These are phyloP conservation scores for Tetramitus jugosus DNA, from an alignment of 208 protist genomes.

Conservation along the genomic window DNA sequence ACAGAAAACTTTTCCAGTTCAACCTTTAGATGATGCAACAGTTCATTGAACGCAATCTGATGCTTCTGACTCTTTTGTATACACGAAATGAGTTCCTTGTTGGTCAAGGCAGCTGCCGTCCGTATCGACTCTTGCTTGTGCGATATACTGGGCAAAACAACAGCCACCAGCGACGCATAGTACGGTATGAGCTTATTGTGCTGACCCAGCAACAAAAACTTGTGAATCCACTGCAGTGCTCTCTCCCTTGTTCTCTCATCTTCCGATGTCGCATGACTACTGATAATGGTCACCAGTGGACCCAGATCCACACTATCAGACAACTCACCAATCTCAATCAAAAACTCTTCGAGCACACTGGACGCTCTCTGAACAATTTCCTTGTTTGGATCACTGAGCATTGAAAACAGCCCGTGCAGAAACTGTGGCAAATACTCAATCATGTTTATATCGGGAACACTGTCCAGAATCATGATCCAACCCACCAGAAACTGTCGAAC, in stretches of 20 bases:
- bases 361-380: conserved; percentile 30
- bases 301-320: conserved; percentile 6
- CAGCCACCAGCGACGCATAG: conserved; percentile 41
- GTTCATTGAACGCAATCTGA: neutral
- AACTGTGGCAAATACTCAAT: conserved; percentile 60
- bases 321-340: conserved; percentile 21
- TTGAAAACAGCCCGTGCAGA: conserved; percentile 53
- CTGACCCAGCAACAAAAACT: conserved; percentile 50
- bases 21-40: conserved; percentile 25
- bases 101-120: neutral
- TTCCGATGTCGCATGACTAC: neutral
- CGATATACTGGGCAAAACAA: conserved; percentile 49
- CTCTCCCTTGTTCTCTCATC: conserved; percentile 46
- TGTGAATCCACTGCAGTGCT: conserved; percentile 57
- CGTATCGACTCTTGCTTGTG: conserved; percentile 30
- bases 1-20: conserved; percentile 38
- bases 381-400: conserved; percentile 46
- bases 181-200: conserved; percentile 45
- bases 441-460: conserved; percentile 66
- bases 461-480: conserved; percentile 65
- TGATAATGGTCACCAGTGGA: conserved; percentile 16
- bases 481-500: conserved; percentile 56
- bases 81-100: conserved; percentile 11
- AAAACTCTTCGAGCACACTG: conserved; percentile 11
- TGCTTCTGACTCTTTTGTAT: conserved; percentile 5